Percentiles rank a stretch among this genome's conserved stretches.
Evolutionary conservation across 2,329 filamentous ascomycete species (phyloP).

Genomic region (Diplodia sapinea): DNA sequence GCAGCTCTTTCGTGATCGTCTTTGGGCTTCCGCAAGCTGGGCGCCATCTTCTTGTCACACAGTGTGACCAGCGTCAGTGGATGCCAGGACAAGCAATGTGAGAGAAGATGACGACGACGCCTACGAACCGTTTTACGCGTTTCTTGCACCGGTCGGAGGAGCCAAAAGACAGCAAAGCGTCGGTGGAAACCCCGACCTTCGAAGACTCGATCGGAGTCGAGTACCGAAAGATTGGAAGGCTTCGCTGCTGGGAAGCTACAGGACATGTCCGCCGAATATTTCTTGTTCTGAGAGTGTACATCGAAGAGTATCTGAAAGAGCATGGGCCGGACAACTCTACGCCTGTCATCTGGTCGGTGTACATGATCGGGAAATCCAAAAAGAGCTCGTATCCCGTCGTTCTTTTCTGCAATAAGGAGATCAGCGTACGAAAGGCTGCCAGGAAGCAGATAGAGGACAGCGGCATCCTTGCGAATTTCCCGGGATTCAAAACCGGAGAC

Average conservation of each 20-base stretch:
- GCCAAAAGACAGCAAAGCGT: not conserved
- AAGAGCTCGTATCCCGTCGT: slow-evolving; percentile 32
- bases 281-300: slow-evolving; percentile 32
- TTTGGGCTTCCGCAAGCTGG: not conserved
- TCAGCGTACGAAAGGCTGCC: slow-evolving; percentile 29
- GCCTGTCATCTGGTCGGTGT: slow-evolving; percentile 24
- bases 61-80: not conserved
- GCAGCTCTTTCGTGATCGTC: not conserved
- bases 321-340: slow-evolving; percentile 6
- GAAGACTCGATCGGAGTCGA: not conserved
- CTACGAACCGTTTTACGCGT: not conserved
- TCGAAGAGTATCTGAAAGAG: slow-evolving; percentile 33
- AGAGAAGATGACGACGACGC: not conserved
- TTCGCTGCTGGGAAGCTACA: slow-evolving; percentile 34
- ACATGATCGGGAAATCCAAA: slow-evolving; percentile 34
- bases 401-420: slow-evolving; percentile 35
- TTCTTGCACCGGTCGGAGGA: not conserved
- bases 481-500: slow-evolving; percentile 33
- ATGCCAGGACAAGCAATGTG: not conserved
- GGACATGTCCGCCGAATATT: slow-evolving; percentile 32
- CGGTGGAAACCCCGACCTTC: not conserved
- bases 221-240: not conserved
- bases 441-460: slow-evolving; percentile 33
- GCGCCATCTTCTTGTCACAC: not conserved
- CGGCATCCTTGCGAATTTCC: slow-evolving; percentile 29